Evolutionary conservation across 345 rosid species (phyloP).

Genomic region (Carallia pectinifolia): DNA sequence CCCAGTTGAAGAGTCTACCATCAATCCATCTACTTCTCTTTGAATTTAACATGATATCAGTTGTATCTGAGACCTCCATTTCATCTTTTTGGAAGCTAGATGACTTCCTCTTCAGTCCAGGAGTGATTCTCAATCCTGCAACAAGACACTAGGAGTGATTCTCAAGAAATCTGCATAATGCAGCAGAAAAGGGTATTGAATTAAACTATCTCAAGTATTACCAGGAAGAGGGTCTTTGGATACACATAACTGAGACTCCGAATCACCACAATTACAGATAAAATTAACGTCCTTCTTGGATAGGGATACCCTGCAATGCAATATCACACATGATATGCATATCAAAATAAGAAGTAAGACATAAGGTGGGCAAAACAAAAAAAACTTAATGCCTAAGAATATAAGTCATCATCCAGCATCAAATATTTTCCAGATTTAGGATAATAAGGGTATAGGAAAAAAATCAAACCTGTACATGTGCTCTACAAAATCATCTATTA

Average conservation of each 20-base stretch:
- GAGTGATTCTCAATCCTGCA: constrained; percentile 64
- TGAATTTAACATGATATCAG: constrained; percentile 17
- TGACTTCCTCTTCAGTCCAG: constrained; percentile 79
- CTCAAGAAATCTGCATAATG: not conserved
- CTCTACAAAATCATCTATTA: constrained; percentile 97
- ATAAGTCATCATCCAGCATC: no score
- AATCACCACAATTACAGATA: constrained; percentile 58
- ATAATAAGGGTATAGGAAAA: no score
- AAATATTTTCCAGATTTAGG: no score
- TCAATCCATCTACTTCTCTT: constrained; percentile 46
- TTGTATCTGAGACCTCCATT: constrained; percentile 36
- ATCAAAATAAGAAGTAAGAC: not conserved
- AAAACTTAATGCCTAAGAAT: no score
- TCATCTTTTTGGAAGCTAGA: constrained; percentile 30
- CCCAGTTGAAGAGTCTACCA: constrained; percentile 21
- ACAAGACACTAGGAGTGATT: not conserved
- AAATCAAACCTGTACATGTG: constrained; percentile 85
- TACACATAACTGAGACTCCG: constrained; percentile 44
- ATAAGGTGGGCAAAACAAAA: no score
- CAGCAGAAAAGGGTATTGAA: not conserved
- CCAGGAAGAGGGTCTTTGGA: constrained; percentile 65
- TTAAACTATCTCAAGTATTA: constrained; percentile 16
- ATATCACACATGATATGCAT: not conserved
- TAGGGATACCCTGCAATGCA: constrained; percentile 51
- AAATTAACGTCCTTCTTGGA: constrained; percentile 38